phyloP scores from a whole-genome alignment of 257 asterid genomes.

The Solanum clarkiae region DNA sequence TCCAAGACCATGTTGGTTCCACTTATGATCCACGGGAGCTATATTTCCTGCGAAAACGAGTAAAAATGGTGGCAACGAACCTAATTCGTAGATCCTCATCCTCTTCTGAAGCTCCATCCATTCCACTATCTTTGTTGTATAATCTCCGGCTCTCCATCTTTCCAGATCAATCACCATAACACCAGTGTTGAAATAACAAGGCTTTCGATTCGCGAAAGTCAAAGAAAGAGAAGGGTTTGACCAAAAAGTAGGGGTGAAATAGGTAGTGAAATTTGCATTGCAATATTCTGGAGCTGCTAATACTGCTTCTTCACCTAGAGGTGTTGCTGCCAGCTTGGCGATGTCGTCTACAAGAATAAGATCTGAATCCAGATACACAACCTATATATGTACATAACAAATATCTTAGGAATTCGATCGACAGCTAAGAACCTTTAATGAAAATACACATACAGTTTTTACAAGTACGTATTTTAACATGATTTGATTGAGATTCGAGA shows the following conservation, averaged over 20 bases:
- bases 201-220: slow-evolving; percentile 14
- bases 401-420: background rate
- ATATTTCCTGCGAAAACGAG: slow-evolving; percentile 36
- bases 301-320: slow-evolving; percentile 5
- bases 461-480: background rate
- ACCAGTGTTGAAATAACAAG: slow-evolving; percentile 34
- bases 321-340: slow-evolving; percentile 16
- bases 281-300: slow-evolving; percentile 38
- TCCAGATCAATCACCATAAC: slow-evolving; percentile 32
- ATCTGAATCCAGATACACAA: slow-evolving; percentile 13
- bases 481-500: too few species aligned
- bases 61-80: slow-evolving; percentile 32
- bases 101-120: slow-evolving; percentile 42
- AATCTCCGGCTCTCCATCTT: slow-evolving; percentile 26
- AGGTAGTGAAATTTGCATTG: slow-evolving; percentile 26
- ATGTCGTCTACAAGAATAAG: slow-evolving; percentile 33
- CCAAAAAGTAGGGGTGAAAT: slow-evolving; percentile 30
- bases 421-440: background rate
- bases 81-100: slow-evolving; percentile 31
- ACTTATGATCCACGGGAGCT: slow-evolving; percentile 27
- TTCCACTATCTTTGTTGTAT: slow-evolving; percentile 16
- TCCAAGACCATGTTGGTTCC: slow-evolving; percentile 40
- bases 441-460: background rate
- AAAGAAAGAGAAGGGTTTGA: slow-evolving; percentile 24
- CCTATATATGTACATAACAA: background rate